These are phyloP conservation scores for Thalia dealbata DNA, from an alignment of 176 grass and related monocot genomes.

Conservation along the genomic window DNA sequence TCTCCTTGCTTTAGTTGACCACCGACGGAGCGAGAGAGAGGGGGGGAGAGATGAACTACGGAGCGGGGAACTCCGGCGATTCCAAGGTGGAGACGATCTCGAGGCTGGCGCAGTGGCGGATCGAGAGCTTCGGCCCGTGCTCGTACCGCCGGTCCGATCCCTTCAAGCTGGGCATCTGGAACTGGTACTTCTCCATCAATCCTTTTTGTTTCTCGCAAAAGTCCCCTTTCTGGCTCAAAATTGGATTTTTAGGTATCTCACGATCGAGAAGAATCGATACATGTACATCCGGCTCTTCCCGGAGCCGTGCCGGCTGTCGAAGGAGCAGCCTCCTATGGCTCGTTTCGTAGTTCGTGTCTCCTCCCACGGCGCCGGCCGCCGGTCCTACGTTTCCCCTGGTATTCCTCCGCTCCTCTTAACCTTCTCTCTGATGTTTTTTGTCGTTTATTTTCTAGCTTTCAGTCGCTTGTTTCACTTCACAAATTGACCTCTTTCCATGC, in stretches of 20 bases:
- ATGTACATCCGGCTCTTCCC: constrained; percentile 71
- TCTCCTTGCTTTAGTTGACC: neutral
- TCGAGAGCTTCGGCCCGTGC: constrained; percentile 77
- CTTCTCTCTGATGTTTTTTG: neutral
- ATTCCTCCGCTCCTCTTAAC: neutral
- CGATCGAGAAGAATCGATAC: constrained; percentile 64
- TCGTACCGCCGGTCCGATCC: constrained; percentile 83
- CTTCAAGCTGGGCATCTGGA: constrained; percentile 94
- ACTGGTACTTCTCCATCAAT: constrained; percentile 29
- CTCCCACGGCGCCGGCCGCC: constrained; percentile 45
- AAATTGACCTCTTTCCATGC: neutral
- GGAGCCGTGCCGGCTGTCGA: constrained; percentile 58
- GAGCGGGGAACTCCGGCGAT: constrained; percentile 29
- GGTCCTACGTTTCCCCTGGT: constrained; percentile 54
- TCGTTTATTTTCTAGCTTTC: neutral
- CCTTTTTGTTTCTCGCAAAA: neutral
- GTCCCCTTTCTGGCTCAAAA: neutral
- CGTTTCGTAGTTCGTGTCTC: constrained; percentile 70
- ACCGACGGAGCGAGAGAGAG: neutral
- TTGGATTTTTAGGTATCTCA: constrained; percentile 42
- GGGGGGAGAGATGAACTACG: constrained; percentile 20
- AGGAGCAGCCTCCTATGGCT: constrained; percentile 75
- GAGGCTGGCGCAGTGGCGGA: constrained; percentile 74
- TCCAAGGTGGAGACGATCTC: constrained; percentile 86
- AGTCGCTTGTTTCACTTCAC: constrained; percentile 8